phyloP scores from a whole-genome alignment of 176 grass and related monocot species.

The Tuctoria greenei region DNA sequence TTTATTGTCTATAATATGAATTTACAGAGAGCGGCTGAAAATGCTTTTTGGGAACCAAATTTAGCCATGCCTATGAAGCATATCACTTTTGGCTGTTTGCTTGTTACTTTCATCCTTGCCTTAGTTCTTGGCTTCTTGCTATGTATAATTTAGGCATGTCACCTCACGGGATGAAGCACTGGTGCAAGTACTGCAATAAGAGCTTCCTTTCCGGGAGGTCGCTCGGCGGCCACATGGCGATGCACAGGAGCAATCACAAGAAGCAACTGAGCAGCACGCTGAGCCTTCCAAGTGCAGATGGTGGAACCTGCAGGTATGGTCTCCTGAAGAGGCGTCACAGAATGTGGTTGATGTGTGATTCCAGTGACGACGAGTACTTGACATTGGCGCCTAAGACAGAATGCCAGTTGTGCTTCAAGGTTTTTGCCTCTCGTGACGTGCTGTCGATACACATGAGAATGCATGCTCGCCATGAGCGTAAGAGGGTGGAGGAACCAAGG shows the following conservation, averaged over 20 bases:
- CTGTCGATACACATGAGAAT: slow-evolving; percentile 32
- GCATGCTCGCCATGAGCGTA: slow-evolving; percentile 2
- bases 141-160: slow-evolving; percentile 31
- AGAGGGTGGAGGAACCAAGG: not conserved
- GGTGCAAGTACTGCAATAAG: slow-evolving; percentile 45
- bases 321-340: slow-evolving; percentile 22
- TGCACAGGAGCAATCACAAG: slow-evolving; percentile 26
- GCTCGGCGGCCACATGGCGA: slow-evolving; percentile 43
- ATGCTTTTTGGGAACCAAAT: no score
- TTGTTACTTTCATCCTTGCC: not conserved
- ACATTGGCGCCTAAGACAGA: slow-evolving; percentile 13
- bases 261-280: not conserved
- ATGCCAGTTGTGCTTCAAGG: slow-evolving; percentile 47
- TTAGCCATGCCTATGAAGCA: not conserved
- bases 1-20: no score
- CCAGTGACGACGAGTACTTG: slow-evolving; percentile 29
- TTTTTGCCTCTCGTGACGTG: slow-evolving; percentile 7
- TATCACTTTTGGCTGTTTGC: not conserved
- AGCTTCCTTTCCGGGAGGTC: slow-evolving; percentile 39
- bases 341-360: slow-evolving; percentile 3
- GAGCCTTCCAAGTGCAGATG: not conserved
- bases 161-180: slow-evolving; percentile 20
- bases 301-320: not conserved
- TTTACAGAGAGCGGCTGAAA: no score
- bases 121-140: slow-evolving; percentile 17